Evolutionary conservation across 2,329 filamentous ascomycete genomes (phyloP).

Genomic region (Talaromyces sp.): DNA sequence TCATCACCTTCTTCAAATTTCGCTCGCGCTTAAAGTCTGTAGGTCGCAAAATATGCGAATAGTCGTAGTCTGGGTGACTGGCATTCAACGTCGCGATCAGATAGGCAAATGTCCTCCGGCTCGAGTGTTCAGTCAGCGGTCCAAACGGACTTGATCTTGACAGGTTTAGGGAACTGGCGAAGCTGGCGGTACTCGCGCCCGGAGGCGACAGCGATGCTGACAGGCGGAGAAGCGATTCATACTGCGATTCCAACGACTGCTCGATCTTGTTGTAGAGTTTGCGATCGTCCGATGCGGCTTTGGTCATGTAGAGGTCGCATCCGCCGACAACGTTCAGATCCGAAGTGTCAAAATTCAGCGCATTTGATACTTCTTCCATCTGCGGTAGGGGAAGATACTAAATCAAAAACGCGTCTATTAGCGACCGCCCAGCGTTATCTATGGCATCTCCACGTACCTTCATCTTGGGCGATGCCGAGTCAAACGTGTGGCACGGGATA

Average conservation of each 20-base stretch:
- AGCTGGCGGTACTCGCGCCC: constrained; percentile 55
- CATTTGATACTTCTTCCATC: constrained; percentile 84
- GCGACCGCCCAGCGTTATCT: background rate
- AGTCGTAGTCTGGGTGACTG: constrained; percentile 94
- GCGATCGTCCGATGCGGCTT: constrained; percentile 91
- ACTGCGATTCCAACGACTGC: constrained; percentile 80
- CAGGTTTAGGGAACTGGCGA: constrained; percentile 63
- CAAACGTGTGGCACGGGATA: background rate
- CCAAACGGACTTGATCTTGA: constrained; percentile 89
- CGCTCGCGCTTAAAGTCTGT: constrained; percentile 84
- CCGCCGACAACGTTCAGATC: constrained; percentile 89
- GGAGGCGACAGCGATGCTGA: constrained; percentile 84
- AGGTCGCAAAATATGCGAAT: constrained; percentile 83
- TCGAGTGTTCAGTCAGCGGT: constrained; percentile 77
- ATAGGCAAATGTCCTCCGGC: constrained; percentile 89
- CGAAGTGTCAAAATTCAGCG: constrained; percentile 90
- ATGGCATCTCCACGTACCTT: constrained; percentile 3
- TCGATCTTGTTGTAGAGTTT: constrained; percentile 97
- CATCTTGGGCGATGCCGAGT: background rate
- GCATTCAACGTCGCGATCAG: constrained; percentile 95
- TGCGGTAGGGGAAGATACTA: constrained; percentile 89
- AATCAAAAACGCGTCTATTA: constrained; percentile 14
- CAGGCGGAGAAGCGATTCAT: constrained; percentile 79
- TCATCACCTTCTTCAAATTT: constrained; percentile 74
- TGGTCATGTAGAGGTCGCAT: constrained; percentile 96